Conservation (phyloP, 2,329 filamentous ascomycete species). For the Cordyceps javanica region DNA sequence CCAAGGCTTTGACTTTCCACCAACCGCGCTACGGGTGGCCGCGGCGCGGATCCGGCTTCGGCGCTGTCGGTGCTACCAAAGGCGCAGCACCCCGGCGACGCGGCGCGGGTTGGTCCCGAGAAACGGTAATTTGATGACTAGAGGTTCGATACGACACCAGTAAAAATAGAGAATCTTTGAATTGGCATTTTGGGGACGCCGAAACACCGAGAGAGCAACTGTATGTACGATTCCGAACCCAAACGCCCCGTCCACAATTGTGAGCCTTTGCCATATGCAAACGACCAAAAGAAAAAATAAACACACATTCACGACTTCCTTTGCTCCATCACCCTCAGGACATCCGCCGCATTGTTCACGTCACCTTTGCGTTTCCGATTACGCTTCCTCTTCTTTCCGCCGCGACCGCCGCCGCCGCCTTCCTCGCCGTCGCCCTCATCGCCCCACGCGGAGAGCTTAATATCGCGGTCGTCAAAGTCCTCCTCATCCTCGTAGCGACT, state of each 20-base stretch:
- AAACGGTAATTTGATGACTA: not conserved
- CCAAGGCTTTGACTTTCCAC: not conserved
- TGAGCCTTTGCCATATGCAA: not conserved
- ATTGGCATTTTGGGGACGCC: not conserved
- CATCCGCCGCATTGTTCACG: slow-evolving; percentile 71
- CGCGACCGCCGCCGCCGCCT: slow-evolving; percentile 34
- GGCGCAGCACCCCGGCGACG: not conserved
- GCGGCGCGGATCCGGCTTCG: slow-evolving; percentile 4
- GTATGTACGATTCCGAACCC: not conserved
- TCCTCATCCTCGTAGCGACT: slow-evolving; percentile 84
- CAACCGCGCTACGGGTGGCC: not conserved
- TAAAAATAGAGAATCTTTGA: too few relatives aligned
- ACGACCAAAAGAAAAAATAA: not conserved
- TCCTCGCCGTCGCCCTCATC: slow-evolving; percentile 45
- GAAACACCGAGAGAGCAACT: not conserved
- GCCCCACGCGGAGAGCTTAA: slow-evolving; percentile 63
- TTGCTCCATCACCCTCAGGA: slow-evolving; percentile 70
- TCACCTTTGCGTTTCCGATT: slow-evolving; percentile 75
- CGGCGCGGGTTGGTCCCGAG: not conserved
- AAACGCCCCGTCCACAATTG: not conserved
- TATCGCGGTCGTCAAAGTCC: slow-evolving; percentile 62
- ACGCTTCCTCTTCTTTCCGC: slow-evolving; percentile 58
- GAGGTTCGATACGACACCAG: too few relatives aligned
- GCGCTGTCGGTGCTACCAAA: not conserved
- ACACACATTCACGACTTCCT: slow-evolving; percentile 36